Base-by-base conservation (phyloP, 1,284 basidiomycete species). In the Heterobasidion occidentale region DNA sequence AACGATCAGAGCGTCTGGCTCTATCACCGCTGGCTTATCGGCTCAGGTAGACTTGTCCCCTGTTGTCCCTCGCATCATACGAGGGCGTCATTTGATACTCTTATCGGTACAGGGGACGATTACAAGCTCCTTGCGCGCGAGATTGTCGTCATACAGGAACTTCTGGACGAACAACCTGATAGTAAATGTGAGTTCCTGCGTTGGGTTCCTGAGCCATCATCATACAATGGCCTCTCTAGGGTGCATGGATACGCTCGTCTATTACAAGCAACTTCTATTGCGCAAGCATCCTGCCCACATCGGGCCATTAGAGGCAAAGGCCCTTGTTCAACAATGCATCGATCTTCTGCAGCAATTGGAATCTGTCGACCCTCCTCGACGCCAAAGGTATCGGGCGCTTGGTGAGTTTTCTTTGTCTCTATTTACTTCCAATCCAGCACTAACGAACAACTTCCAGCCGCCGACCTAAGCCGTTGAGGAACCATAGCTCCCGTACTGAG, bases 1-100 rank as follows among this genome's bases (percentile, higher is more conserved):
- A 83, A 84, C 51, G 97, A 99, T 70, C 94, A 98, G 70, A 94
- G 92, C 59, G 93, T 93, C 0, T 99, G 97, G 97, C 84, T 98
- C 56, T 99, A 99, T 69, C 97, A 99, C 67, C 83, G 93, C 15
- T 99, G 96, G 95, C 79, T 99, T 0, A 79, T 98, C 52, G 92
- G 91, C 27, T 68, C 78, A 57, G 84, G 92, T 88, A 63, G 61
- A 76, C 62, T 9, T 20, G 36, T 35, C 46, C 6, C 34, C 17
- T 38, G 11, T 36, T 14, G 15, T 27, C 8, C 27, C 51, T 47
- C 15, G 20, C 17, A 38, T 36, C 34, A 15, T 44, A 54, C 27
- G 27, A 27, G 27, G 27, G 27, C 27, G 27, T 46, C 45, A 42
- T 36, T 48, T 34, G 36, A 17, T 19, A 38, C 36, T 17, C 33